These are phyloP conservation scores for Tephrocybe sp. DNA, from an alignment of 768 basidiomycete species.

Conservation along the genomic window DNA sequence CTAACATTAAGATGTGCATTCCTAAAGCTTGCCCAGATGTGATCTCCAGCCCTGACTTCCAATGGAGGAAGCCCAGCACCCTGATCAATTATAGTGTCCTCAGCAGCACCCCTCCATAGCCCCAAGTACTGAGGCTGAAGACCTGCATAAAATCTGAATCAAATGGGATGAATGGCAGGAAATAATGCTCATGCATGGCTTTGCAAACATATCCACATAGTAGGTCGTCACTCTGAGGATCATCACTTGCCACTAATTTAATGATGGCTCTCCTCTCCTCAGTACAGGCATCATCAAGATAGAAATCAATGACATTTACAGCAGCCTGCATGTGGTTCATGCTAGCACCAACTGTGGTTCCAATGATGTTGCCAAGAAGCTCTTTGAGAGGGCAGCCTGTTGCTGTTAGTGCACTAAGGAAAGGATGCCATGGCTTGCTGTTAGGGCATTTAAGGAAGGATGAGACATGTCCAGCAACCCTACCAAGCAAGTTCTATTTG, in stretches of 20 bases:
- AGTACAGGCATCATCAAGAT: constrained; percentile 41
- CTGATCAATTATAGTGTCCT: constrained; percentile 33
- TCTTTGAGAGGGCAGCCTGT: constrained; percentile 39
- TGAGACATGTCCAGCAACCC: not conserved
- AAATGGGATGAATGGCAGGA: not conserved
- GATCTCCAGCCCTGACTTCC: constrained; percentile 39
- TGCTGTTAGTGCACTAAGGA: constrained; percentile 36
- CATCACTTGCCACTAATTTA: constrained; percentile 29
- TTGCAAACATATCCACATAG: constrained; percentile 52
- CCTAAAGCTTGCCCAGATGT: constrained; percentile 38
- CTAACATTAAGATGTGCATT: constrained; percentile 43
- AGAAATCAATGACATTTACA: constrained; percentile 56
- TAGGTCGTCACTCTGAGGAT: constrained; percentile 29
- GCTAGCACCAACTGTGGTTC: constrained; percentile 45
- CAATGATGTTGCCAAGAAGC: constrained; percentile 43
- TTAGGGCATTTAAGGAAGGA: constrained; percentile 12
- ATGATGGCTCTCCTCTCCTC: constrained; percentile 41
- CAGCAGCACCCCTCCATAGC: constrained; percentile 35
- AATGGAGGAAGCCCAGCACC: constrained; percentile 34
- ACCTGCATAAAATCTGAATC: constrained; percentile 19
- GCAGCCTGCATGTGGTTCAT: constrained; percentile 48
- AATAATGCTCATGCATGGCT: constrained; percentile 42
- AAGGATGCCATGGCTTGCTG: constrained; percentile 35
- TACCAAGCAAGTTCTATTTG: constrained; percentile 12
- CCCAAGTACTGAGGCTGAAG: constrained; percentile 42